A percentile compares a stretch with the other conserved stretches of the same genome.
Conservation (phyloP, 257 asterid genomes). For the Solanum pimpinellifolium region DNA sequence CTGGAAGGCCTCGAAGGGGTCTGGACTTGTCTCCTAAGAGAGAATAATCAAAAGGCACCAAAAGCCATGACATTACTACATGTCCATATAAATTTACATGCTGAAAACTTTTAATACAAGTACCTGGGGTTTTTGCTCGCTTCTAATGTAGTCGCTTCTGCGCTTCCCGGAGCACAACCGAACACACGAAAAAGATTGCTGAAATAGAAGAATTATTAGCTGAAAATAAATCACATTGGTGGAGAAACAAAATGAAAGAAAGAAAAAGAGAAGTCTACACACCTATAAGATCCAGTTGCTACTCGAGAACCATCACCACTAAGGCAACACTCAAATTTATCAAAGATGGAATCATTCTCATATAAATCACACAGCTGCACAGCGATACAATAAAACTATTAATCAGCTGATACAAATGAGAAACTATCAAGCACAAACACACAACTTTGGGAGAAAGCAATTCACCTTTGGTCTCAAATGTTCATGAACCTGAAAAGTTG, state of each 20-base stretch:
- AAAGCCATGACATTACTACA: neutral
- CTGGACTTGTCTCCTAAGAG: conserved; percentile 78
- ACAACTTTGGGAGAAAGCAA: neutral
- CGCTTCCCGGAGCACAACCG: conserved; percentile 52
- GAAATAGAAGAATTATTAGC: conserved; percentile 2
- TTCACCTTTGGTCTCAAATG: conserved; percentile 91
- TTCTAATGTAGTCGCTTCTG: conserved; percentile 65
- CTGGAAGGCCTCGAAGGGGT: conserved; percentile 88
- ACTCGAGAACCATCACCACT: conserved; percentile 93
- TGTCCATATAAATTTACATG: neutral
- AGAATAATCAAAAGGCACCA: neutral
- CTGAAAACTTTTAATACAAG: neutral
- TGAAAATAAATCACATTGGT: neutral
- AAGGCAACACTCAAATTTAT: conserved; percentile 94
- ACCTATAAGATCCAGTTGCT: conserved; percentile 99
- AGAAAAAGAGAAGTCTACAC: neutral
- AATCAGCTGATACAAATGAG: conserved; percentile 17
- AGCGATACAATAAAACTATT: conserved; percentile 3
- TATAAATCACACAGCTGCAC: conserved; percentile 78
- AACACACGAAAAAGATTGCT: conserved; percentile 78
- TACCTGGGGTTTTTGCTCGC: conserved; percentile 85
- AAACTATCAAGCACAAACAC: neutral
- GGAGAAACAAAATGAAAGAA: neutral
- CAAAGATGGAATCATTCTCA: conserved; percentile 94
- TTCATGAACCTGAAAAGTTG: conserved; percentile 97